Evolutionary conservation across 768 basidiomycete species (phyloP).

Genomic region (Austroboletus eburneus): DNA sequence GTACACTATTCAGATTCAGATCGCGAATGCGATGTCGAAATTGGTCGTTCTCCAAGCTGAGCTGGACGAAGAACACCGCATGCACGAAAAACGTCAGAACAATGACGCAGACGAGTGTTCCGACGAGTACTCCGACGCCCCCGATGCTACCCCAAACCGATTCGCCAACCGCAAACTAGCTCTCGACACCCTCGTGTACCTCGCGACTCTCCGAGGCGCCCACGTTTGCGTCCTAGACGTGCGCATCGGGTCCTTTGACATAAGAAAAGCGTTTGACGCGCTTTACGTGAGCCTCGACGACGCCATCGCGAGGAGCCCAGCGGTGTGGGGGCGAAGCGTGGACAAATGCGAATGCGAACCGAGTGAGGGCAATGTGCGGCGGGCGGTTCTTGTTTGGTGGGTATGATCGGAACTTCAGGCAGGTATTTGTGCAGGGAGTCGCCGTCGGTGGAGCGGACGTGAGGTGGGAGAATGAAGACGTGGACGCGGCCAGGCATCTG

Average conservation of each 20-base stretch:
- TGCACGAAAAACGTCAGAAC: background rate
- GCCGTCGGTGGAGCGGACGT: conserved; percentile 60
- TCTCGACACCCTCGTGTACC: conserved; percentile 70
- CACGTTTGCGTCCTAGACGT: conserved; percentile 65
- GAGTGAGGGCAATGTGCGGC: conserved; percentile 37
- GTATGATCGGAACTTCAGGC: conserved; percentile 75
- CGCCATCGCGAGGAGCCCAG: conserved; percentile 50
- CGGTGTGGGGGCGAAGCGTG: conserved; percentile 45
- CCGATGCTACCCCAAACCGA: background rate
- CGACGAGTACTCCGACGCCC: no score
- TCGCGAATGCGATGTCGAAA: conserved; percentile 77
- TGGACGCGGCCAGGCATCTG: no score
- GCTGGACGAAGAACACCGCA: conserved; percentile 12
- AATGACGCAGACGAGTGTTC: background rate
- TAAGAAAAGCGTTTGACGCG: conserved; percentile 88
- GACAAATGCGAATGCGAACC: conserved; percentile 9
- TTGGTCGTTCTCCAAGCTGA: conserved; percentile 49
- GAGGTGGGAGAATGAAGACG: background rate
- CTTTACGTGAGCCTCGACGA: conserved; percentile 58
- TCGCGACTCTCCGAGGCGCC: conserved; percentile 90
- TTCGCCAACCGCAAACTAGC: conserved; percentile 61
- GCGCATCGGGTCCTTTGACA: conserved; percentile 65
- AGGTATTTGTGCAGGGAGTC: conserved; percentile 79
- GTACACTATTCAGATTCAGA: conserved; percentile 63
- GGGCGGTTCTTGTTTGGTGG: conserved; percentile 76